These are phyloP conservation scores for Fusarium xylarioides DNA, from an alignment of 2,329 filamentous ascomycete genomes.

Conservation along the genomic window DNA sequence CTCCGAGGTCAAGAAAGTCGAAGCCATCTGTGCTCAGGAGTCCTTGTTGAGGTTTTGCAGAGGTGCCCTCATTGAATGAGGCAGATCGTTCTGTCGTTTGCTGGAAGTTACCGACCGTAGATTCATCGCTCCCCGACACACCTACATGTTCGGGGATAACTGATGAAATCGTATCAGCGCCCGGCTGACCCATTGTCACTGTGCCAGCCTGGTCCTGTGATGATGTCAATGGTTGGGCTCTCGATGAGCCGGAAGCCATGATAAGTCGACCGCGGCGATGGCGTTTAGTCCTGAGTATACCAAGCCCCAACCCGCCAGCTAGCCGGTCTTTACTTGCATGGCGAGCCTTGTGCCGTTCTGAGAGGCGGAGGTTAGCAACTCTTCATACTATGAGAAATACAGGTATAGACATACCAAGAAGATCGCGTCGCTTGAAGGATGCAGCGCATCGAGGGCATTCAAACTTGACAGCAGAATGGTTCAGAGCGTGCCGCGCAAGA, in stretches of 20 bases:
- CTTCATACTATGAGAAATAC: accelerated
- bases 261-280: not conserved
- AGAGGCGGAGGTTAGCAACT: not conserved
- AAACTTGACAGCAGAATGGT: not conserved
- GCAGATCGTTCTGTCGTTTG: accelerated
- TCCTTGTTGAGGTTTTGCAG: accelerated
- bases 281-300: not conserved
- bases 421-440: not conserved
- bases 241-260: accelerated
- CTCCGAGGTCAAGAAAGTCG: not conserved
- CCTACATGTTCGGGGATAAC: accelerated
- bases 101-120: accelerated
- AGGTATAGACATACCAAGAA: accelerated
- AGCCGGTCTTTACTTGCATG: not conserved
- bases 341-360: not conserved
- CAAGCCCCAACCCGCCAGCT: not conserved
- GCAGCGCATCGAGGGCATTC: not conserved
- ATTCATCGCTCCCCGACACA: accelerated
- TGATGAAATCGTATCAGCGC: accelerated
- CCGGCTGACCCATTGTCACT: accelerated
- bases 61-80: accelerated
- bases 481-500: not conserved
- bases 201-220: accelerated
- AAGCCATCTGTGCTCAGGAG: accelerated
- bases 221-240: accelerated